Conservation (phyloP, 2,329 filamentous ascomycete species). For the Aspergillus spinulosporus region DNA sequence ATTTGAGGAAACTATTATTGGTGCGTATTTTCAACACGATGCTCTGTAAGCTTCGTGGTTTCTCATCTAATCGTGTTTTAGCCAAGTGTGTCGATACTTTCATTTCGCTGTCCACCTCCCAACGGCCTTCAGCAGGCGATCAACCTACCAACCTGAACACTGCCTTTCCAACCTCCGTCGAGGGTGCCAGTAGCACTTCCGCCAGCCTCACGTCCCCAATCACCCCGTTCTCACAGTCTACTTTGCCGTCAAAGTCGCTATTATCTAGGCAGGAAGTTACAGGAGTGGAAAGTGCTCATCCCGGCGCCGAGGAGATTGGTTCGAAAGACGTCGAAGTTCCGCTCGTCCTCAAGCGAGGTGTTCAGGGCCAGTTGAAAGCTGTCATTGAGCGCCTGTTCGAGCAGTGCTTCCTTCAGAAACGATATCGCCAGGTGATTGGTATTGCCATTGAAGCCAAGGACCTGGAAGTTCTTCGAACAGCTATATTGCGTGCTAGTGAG, state of each 20-base stretch:
- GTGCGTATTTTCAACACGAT: conserved; percentile 40
- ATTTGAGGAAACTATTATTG: conserved; percentile 98
- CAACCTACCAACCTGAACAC: conserved; percentile 71
- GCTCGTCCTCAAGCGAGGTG: conserved; percentile 69
- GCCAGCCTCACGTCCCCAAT: conserved; percentile 78
- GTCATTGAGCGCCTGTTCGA: conserved; percentile 91
- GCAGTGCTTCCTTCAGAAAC: conserved; percentile 78
- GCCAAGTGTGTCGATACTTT: conserved; percentile 97
- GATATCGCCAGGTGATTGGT: conserved; percentile 93
- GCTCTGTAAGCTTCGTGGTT: neutral
- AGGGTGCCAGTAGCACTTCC: conserved; percentile 66
- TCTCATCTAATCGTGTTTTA: conserved; percentile 28
- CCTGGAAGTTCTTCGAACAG: conserved; percentile 78
- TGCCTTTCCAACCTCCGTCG: conserved; percentile 68
- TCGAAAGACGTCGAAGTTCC: conserved; percentile 57
- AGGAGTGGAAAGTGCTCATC: conserved; percentile 57
- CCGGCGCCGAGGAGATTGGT: conserved; percentile 57
- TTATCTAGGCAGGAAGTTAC: conserved; percentile 76
- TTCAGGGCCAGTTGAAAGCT: conserved; percentile 75
- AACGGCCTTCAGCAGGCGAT: conserved; percentile 52
- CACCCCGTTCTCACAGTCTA: conserved; percentile 92
- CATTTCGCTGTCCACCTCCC: conserved; percentile 72
- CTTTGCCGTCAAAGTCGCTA: conserved; percentile 88
- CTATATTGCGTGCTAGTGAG: conserved; percentile 85
- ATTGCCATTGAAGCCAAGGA: conserved; percentile 95